A percentile compares a stretch with the other conserved stretches of the same genome.
phyloP scores from a whole-genome alignment of 768 basidiomycete species.

The Mycena vulgaris region DNA sequence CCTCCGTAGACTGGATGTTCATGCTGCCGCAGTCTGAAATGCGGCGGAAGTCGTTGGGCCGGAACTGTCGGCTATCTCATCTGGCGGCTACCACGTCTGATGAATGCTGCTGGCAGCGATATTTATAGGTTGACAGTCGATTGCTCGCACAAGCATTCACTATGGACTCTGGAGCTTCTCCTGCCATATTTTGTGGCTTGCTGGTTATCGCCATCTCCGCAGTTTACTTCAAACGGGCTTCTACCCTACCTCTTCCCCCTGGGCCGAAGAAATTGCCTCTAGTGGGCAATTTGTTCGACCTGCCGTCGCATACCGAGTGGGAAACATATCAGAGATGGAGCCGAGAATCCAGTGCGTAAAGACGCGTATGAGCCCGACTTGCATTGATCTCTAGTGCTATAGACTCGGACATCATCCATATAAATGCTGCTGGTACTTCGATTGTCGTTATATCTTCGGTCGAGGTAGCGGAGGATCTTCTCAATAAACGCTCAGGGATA shows the following conservation, averaged over 20 bases:
- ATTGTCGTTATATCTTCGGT: conserved; percentile 37
- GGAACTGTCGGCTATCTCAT: too few species aligned
- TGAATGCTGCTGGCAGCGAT: too few species aligned
- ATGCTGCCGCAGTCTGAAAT: too few species aligned
- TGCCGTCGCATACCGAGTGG: conserved; percentile 38
- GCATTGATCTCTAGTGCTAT: background rate
- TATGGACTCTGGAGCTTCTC: too few species aligned
- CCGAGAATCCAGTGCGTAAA: conserved; percentile 39
- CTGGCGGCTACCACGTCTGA: too few species aligned
- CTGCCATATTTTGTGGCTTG: background rate
- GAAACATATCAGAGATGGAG: conserved; percentile 44
- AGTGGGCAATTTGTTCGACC: conserved; percentile 45
- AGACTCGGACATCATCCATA: conserved; percentile 46
- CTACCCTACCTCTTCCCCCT: conserved; percentile 39
- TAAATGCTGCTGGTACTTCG: conserved; percentile 38
- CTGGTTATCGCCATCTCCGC: background rate
- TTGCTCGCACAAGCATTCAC: too few species aligned
- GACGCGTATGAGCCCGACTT: too few species aligned
- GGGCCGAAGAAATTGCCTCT: conserved; percentile 47
- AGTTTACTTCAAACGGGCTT: background rate
- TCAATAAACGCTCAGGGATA: conserved; percentile 36
- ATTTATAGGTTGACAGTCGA: background rate
- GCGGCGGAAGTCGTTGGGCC: too few species aligned
- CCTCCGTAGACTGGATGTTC: too few species aligned
- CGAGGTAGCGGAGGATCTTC: background rate